Percentiles rank a stretch among this genome's conserved stretches.
Evolutionary conservation across 768 basidiomycete species (phyloP).

Genomic region (Brasilioporus rufonigricans): DNA sequence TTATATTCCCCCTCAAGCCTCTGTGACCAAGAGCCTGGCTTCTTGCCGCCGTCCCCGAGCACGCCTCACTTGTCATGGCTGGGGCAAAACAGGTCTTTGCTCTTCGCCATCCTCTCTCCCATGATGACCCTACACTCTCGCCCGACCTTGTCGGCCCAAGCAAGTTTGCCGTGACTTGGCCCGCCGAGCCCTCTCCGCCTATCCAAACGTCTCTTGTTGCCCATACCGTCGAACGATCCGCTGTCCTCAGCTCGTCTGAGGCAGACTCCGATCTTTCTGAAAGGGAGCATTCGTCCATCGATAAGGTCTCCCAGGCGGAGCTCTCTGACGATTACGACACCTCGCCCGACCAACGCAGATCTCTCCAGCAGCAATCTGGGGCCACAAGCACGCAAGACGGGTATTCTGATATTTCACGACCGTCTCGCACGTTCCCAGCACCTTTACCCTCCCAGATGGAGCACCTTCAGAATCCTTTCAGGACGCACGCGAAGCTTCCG

Average conservation of each 20-base stretch:
- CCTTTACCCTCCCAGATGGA: conserved; percentile 80
- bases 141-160: conserved; percentile 48
- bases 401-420: conserved; percentile 43
- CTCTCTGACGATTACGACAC: conserved; percentile 32
- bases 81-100: conserved; percentile 40
- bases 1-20: conserved; percentile 8
- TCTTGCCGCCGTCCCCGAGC: conserved; percentile 8
- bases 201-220: conserved; percentile 33
- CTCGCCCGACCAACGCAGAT: conserved; percentile 23
- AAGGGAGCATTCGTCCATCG: conserved; percentile 34
- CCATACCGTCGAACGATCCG: conserved; percentile 37
- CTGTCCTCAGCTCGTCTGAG: conserved; percentile 47
- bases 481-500: conserved; percentile 21
- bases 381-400: conserved; percentile 21
- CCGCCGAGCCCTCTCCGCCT: conserved; percentile 42
- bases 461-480: conserved; percentile 68
- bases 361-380: conserved; percentile 25
- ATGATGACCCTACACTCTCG: conserved; percentile 42
- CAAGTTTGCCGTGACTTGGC: conserved; percentile 63
- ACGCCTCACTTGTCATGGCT: conserved; percentile 24
- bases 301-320: conserved; percentile 31
- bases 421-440: conserved; percentile 75
- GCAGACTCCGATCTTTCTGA: conserved; percentile 52
- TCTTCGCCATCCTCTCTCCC: conserved; percentile 46
- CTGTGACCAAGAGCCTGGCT: conserved; percentile 14